Percentiles rank a stretch among this genome's conserved stretches.
Conservation (phyloP, 257 asterid genomes). For the Thymus quinquecostatus region DNA sequence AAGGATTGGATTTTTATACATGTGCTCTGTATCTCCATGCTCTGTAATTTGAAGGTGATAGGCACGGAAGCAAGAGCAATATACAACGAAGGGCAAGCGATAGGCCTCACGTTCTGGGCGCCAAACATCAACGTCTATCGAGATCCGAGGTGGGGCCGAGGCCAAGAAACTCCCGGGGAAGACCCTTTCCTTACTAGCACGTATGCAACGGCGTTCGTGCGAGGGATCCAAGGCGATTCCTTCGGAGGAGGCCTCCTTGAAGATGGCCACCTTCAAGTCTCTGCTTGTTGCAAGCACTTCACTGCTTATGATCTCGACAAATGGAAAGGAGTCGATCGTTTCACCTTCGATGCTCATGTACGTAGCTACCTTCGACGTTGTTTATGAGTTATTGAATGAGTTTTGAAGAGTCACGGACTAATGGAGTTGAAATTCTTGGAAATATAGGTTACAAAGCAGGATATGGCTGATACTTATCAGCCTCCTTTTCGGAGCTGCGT, state of each 20-base stretch:
- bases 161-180: constrained; percentile 85
- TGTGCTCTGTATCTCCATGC: not conserved
- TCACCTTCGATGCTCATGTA: constrained; percentile 61
- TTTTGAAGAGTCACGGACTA: constrained; percentile 3
- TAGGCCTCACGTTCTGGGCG: constrained; percentile 80
- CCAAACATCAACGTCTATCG: constrained; percentile 74
- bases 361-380: not conserved
- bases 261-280: constrained; percentile 64
- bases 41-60: constrained; percentile 36
- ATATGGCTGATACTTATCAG: constrained; percentile 57
- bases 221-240: constrained; percentile 80
- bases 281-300: constrained; percentile 81
- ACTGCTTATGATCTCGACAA: constrained; percentile 77
- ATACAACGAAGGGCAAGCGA: constrained; percentile 80
- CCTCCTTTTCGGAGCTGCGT: constrained; percentile 55
- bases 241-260: constrained; percentile 57
- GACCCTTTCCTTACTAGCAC: constrained; percentile 61
- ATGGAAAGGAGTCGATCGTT: constrained; percentile 62
- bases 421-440: not conserved
- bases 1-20: constrained; percentile 3
- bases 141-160: constrained; percentile 92
- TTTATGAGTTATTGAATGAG: no score
- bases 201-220: constrained; percentile 59
- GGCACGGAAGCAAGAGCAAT: constrained; percentile 75
- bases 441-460: constrained; percentile 52